Conservation (phyloP, 306 rosid genomes). For the Lotus japonicus region DNA sequence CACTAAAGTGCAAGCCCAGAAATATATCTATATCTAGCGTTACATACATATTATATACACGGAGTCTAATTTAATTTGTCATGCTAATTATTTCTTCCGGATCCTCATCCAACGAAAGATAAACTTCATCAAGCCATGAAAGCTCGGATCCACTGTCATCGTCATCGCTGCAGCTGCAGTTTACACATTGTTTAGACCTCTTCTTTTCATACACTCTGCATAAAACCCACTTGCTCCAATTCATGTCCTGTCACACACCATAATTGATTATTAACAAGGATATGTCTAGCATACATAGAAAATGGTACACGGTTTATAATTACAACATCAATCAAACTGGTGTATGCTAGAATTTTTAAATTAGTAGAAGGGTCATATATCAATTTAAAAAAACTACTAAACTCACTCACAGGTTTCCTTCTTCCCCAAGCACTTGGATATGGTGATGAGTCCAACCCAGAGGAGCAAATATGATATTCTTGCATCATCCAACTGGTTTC, state of each 20-base stretch:
- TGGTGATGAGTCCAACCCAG: background rate
- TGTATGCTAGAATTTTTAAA: too few species aligned
- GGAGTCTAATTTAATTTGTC: background rate
- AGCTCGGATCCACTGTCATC: constrained; percentile 43
- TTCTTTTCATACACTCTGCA: constrained; percentile 42
- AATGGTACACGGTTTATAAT: too few species aligned
- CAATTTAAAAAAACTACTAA: background rate
- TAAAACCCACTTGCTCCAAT: constrained; percentile 30
- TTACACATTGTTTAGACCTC: background rate
- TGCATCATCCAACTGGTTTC: constrained; percentile 46
- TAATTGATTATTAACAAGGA: too few species aligned
- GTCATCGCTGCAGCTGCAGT: constrained; percentile 18
- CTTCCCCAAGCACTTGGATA: background rate
- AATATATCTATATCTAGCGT: too few species aligned
- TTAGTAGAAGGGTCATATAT: too few species aligned
- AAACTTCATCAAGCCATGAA: constrained; percentile 37
- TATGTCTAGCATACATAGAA: too few species aligned
- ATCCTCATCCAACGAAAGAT: constrained; percentile 28
- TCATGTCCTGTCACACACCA: too few species aligned
- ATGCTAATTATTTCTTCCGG: constrained; percentile 18
- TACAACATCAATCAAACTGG: too few species aligned
- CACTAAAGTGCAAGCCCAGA: background rate
- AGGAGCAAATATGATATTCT: constrained; percentile 32
- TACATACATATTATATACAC: background rate
- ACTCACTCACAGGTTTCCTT: constrained; percentile 13